Percentiles rank a stretch among this genome's conserved stretches.
Evolutionary conservation across 2,329 filamentous ascomycete species (phyloP).

Genomic region (Paecilomyces sp.): DNA sequence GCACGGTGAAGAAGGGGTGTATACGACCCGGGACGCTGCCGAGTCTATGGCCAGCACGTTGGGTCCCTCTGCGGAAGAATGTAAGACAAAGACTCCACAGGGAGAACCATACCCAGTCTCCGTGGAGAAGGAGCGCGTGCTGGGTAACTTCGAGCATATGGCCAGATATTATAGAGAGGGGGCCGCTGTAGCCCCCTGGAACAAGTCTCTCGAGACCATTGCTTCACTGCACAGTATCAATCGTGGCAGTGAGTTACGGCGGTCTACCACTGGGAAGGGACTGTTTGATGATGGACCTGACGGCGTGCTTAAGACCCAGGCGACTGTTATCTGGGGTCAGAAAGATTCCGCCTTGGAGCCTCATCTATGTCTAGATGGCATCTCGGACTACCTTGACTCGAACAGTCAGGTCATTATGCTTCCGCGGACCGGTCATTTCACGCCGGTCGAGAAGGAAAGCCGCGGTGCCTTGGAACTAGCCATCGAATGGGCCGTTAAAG

Average conservation of each 20-base stretch:
- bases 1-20: slow-evolving; percentile 25
- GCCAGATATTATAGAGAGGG: slow-evolving; percentile 49
- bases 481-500: slow-evolving; percentile 30
- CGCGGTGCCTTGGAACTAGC: slow-evolving; percentile 35
- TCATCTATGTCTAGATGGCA: slow-evolving; percentile 44
- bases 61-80: slow-evolving; percentile 44
- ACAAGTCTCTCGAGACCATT: slow-evolving; percentile 45
- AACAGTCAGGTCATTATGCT: slow-evolving; percentile 46
- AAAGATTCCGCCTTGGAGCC: slow-evolving; percentile 46
- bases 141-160: slow-evolving; percentile 44
- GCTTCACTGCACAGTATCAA: slow-evolving; percentile 40
- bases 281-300: slow-evolving; percentile 38
- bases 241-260: slow-evolving; percentile 19
- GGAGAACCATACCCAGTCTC: slow-evolving; percentile 34
- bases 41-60: slow-evolving; percentile 45
- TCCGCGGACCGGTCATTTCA: slow-evolving; percentile 47
- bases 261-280: slow-evolving; percentile 30
- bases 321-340: slow-evolving; percentile 49
- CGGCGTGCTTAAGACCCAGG: slow-evolving; percentile 44
- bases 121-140: slow-evolving; percentile 30
- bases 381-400: slow-evolving; percentile 44
- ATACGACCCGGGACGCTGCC: slow-evolving; percentile 28
- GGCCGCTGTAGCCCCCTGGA: slow-evolving; percentile 40
- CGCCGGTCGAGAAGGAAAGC: slow-evolving; percentile 41
- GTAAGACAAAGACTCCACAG: slow-evolving; percentile 22